phyloP scores from a whole-genome alignment of 2,329 filamentous ascomycete species.

The Exophiala bonariae region DNA sequence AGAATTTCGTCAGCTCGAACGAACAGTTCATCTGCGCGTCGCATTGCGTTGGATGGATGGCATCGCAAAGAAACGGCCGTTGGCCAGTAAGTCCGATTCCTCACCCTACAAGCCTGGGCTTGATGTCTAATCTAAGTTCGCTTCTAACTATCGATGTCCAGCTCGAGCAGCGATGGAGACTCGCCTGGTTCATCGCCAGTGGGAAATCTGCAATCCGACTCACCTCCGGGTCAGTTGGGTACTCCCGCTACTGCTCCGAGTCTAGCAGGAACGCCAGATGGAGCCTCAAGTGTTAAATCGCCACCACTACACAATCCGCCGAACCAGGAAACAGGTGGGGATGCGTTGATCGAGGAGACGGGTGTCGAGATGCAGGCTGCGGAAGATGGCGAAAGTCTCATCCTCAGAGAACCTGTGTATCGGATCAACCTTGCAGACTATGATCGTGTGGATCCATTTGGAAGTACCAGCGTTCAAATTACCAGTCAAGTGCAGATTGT shows the following conservation, averaged over 20 bases:
- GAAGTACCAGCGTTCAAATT: conserved; percentile 15
- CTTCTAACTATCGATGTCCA: too few species aligned
- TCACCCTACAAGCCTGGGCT: too few species aligned
- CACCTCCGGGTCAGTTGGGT: conserved; percentile 2
- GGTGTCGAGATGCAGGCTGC: too few species aligned
- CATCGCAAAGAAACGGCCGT: conserved; percentile 13
- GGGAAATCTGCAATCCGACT: conserved; percentile 2
- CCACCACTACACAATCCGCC: too few species aligned
- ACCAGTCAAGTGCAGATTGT: conserved; percentile 20
- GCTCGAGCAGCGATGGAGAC: conserved; percentile 15
- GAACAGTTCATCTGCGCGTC: conserved; percentile 21
- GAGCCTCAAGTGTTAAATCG: too few species aligned
- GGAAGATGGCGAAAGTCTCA: conserved; percentile 12
- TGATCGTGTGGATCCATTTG: conserved; percentile 23
- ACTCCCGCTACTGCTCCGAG: neutral
- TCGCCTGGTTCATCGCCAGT: conserved; percentile 11
- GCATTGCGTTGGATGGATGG: conserved; percentile 24
- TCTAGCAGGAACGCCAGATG: too few species aligned
- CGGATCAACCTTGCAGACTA: conserved; percentile 19
- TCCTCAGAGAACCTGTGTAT: conserved; percentile 14
- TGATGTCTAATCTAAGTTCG: too few species aligned
- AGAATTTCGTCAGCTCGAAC: conserved; percentile 17
- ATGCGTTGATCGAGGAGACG: too few species aligned
- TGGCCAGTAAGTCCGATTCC: conserved; percentile 10
- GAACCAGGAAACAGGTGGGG: too few species aligned